These are phyloP conservation scores for Trichoderma atroviride DNA, from an alignment of 2,329 filamentous ascomycete genomes.

Conservation along the genomic window DNA sequence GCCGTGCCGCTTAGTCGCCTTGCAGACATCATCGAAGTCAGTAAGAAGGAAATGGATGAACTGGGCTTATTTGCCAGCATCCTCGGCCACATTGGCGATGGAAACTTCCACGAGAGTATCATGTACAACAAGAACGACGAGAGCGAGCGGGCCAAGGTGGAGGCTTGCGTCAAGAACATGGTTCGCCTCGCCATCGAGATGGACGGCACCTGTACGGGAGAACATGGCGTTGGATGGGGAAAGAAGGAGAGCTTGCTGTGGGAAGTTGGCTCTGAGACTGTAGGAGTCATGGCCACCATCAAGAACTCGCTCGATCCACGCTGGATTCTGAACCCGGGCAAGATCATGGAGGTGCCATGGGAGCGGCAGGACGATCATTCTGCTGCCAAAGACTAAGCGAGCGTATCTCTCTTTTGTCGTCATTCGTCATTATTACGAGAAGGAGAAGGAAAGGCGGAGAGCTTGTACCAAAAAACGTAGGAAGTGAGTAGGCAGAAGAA, in stretches of 20 bases:
- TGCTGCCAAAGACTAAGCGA: neutral
- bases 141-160: conserved; percentile 73
- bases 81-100: conserved; percentile 87
- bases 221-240: conserved; percentile 82
- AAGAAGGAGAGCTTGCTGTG: conserved; percentile 80
- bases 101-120: conserved; percentile 93
- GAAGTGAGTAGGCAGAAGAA: neutral
- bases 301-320: conserved; percentile 81
- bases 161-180: conserved; percentile 85
- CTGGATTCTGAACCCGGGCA: conserved; percentile 91
- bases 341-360: conserved; percentile 76
- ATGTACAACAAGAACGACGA: conserved; percentile 76
- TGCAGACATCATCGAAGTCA: conserved; percentile 76
- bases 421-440: neutral
- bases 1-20: conserved; percentile 77
- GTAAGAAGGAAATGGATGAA: conserved; percentile 86
- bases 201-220: conserved; percentile 91
- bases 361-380: conserved; percentile 27
- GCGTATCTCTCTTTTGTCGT: neutral
- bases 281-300: conserved; percentile 82
- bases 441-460: neutral
- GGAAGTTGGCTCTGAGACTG: conserved; percentile 78
- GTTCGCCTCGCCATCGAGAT: conserved; percentile 87
- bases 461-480: no score
- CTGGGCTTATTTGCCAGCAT: conserved; percentile 86